Base-by-base conservation (phyloP, 208 protist genomes). In the Trypanosoma lewisi region DNA sequence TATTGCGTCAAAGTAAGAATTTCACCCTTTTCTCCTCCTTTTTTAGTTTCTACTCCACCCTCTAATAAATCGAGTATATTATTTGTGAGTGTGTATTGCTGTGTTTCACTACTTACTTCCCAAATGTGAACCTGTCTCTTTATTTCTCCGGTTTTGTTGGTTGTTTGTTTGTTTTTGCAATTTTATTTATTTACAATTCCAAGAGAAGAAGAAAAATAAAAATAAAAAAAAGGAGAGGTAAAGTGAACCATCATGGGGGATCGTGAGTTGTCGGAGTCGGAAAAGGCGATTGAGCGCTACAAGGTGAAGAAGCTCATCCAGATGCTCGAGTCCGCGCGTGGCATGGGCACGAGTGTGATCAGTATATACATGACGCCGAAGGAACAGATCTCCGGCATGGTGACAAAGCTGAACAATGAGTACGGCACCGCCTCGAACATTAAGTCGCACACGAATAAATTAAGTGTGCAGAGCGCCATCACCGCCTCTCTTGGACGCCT, bases 381-480 rank as follows among this genome's bases (percentile, higher is more conserved):
- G 71, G 98, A 99, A 79, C 97, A 99, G 74, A 95, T 99, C 42
- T 83, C 97, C 19, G 85, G 90, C 14, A 93, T 98, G 63, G 81
- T 91, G n/a, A 97, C 98, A 60, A 99, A 99, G 90, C 89, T 99
- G n/a, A 97, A 94, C 72, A 99, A 99, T 54, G 99, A 99, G 83
- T 98, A 98, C 85, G 98, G 98, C 68, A 99, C 98, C 27, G 99
- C 99, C 2, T 98, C 98, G 0, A 99, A 99, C 82, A 99, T 99
- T 75, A 99, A 99, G 87, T 98, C 91, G 16, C 90, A 99, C 66
- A 99, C 99, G 2, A 99, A 99, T 79, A 87, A 97, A 58, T 75
- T 96, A 44, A 88, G 87, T 44, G 92, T 97, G 55, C 89, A 96
- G 69, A 89, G 68, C 41, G 93, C 93, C 19, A 97, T 97, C 61